Conservation (phyloP, 305 asterid genomes). For the Solanum hybrid region DNA sequence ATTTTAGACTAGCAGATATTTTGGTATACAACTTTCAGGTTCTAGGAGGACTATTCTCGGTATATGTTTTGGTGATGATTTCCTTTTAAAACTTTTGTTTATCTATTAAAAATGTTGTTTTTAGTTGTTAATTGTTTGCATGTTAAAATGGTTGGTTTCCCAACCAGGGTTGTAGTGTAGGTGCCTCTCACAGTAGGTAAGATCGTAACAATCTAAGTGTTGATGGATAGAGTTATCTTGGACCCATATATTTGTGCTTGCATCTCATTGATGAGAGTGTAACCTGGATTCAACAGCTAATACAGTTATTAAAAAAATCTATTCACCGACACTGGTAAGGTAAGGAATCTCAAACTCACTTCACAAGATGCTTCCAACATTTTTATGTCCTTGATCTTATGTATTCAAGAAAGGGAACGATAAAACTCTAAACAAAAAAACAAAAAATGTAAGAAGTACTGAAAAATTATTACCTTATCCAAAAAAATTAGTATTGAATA, state of each 20-base stretch:
- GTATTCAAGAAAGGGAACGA: background rate
- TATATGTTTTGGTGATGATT: background rate
- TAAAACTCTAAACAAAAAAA: background rate
- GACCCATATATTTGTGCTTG: background rate
- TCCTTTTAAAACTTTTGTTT: background rate
- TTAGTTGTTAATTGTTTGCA: background rate
- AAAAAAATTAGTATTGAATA: no score
- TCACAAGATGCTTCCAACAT: background rate
- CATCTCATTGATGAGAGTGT: background rate
- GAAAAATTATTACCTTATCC: background rate
- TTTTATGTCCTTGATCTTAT: background rate
- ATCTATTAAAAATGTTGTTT: no score
- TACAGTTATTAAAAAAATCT: no score
- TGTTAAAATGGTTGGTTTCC: background rate
- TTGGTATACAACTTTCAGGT: background rate
- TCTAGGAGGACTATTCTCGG: background rate
- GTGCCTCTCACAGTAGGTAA: background rate
- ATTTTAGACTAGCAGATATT: background rate
- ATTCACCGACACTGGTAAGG: background rate
- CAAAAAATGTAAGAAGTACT: background rate
- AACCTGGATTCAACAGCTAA: background rate
- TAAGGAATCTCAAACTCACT: background rate
- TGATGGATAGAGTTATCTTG: background rate
- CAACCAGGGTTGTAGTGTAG: background rate
- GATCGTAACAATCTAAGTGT: background rate